These are phyloP conservation scores for Fusarium begoniae DNA, from an alignment of 2,329 filamentous ascomycete species.

Conservation along the genomic window DNA sequence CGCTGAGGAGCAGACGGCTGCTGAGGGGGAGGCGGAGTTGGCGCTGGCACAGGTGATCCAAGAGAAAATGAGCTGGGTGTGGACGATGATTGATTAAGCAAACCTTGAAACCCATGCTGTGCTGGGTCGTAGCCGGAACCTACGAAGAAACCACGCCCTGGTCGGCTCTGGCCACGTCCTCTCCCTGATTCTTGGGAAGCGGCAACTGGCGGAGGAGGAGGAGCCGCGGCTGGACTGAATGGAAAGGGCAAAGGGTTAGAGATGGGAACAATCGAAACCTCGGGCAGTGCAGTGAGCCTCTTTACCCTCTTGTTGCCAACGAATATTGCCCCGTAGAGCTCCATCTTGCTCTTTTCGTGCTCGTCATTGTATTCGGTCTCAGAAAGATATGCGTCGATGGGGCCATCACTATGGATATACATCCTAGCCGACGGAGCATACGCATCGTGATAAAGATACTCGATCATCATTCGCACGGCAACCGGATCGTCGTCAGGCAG, in stretches of 20 bases:
- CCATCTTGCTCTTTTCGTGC: neutral
- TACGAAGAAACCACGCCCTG: rapidly evolving
- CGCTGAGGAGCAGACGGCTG: rapidly evolving
- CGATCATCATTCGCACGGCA: constrained; percentile 1
- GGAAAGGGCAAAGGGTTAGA: rapidly evolving
- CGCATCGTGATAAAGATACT: constrained; percentile 11
- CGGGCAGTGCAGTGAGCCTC: rapidly evolving
- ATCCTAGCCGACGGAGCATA: neutral
- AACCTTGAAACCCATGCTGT: rapidly evolving
- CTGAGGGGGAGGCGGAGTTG: neutral
- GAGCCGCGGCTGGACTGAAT: rapidly evolving
- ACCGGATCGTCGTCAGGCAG: constrained; percentile 4
- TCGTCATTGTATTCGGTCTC: too few relatives aligned
- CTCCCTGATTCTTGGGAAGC: neutral
- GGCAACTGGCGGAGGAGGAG: rapidly evolving
- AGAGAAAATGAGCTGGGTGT: rapidly evolving
- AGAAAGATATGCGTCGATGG: rapidly evolving
- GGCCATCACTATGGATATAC: too few relatives aligned
- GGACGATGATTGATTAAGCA: rapidly evolving
- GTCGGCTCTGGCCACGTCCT: rapidly evolving
- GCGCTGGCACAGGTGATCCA: neutral
- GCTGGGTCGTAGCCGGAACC: rapidly evolving
- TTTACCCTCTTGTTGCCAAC: neutral
- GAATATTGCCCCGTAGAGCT: rapidly evolving
- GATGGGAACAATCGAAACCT: rapidly evolving